These are phyloP conservation scores for Hypsizygus ulmarius DNA, from an alignment of 1,284 basidiomycete genomes.

Conservation along the genomic window DNA sequence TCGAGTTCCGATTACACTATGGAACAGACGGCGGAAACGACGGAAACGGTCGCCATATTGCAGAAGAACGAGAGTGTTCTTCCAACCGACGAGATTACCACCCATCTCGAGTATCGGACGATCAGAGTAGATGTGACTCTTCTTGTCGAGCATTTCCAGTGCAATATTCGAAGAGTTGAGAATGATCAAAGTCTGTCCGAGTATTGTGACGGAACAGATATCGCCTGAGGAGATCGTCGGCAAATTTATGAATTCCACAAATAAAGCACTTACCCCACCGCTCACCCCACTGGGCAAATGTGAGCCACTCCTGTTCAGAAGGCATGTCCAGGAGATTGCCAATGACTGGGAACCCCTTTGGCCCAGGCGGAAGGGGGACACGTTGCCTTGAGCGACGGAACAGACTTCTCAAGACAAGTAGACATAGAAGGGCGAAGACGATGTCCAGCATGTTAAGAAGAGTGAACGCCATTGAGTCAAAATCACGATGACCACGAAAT, in stretches of 20 bases:
- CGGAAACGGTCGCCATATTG: conserved; percentile 61
- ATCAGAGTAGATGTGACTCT: conserved; percentile 35
- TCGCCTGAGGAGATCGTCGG: conserved; percentile 5
- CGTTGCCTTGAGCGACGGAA: conserved; percentile 19
- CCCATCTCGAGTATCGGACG: conserved; percentile 30
- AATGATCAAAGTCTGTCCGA: conserved; percentile 33
- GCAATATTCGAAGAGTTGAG: conserved; percentile 30
- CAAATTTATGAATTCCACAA: background rate
- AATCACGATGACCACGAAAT: too few species aligned
- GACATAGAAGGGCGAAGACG: conserved; percentile 15
- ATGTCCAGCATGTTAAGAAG: too few species aligned
- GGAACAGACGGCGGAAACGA: conserved; percentile 55
- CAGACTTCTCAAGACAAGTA: conserved; percentile 30
- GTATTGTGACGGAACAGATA: conserved; percentile 20
- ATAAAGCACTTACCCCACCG: conserved; percentile 33
- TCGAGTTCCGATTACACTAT: conserved; percentile 52
- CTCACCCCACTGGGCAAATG: conserved; percentile 52
- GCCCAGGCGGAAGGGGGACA: conserved; percentile 42
- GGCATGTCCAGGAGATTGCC: conserved; percentile 54
- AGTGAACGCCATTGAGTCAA: too few species aligned
- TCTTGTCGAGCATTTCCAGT: conserved; percentile 35
- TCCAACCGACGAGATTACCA: conserved; percentile 63
- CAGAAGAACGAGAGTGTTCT: conserved; percentile 54
- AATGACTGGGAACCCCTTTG: conserved; percentile 44
- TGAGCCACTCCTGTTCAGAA: conserved; percentile 46